Conservation (phyloP, 176 grass and related monocot genomes). For the Avena insularis region DNA sequence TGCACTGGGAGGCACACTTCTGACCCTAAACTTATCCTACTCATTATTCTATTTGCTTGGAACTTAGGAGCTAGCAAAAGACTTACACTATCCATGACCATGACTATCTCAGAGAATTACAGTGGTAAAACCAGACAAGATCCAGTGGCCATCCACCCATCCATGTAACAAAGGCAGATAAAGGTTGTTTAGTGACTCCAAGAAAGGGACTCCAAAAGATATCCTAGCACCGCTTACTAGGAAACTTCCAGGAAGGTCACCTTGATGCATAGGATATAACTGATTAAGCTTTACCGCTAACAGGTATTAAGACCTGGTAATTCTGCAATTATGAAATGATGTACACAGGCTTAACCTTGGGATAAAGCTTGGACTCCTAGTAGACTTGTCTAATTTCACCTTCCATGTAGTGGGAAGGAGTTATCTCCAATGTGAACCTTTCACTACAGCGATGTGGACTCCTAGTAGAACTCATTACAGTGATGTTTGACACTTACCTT, state of each 20-base stretch:
- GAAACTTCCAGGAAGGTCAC: constrained; percentile 66
- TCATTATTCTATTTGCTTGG: constrained; percentile 41
- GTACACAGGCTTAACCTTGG: neutral
- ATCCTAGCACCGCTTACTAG: constrained; percentile 34
- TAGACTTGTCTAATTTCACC: constrained; percentile 35
- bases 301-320: constrained; percentile 52
- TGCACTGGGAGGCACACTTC: constrained; percentile 55
- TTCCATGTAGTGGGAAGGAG: constrained; percentile 22
- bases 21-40: constrained; percentile 56
- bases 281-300: constrained; percentile 31
- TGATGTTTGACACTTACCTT: constrained; percentile 4
- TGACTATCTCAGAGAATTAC: constrained; percentile 40
- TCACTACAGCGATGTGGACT: too few species aligned
- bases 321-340: constrained; percentile 31
- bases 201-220: constrained; percentile 50
- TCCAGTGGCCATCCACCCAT: constrained; percentile 51
- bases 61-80: constrained; percentile 65
- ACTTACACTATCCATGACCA: constrained; percentile 48
- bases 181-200: constrained; percentile 54
- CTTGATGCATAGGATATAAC: constrained; percentile 39
- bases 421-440: neutral
- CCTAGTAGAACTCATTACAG: constrained; percentile 4
- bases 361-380: constrained; percentile 14
- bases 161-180: constrained; percentile 49
- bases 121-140: constrained; percentile 55